Conservation (phyloP, 169 alveolate genomes). For the Cyclospora cayetanensis region DNA sequence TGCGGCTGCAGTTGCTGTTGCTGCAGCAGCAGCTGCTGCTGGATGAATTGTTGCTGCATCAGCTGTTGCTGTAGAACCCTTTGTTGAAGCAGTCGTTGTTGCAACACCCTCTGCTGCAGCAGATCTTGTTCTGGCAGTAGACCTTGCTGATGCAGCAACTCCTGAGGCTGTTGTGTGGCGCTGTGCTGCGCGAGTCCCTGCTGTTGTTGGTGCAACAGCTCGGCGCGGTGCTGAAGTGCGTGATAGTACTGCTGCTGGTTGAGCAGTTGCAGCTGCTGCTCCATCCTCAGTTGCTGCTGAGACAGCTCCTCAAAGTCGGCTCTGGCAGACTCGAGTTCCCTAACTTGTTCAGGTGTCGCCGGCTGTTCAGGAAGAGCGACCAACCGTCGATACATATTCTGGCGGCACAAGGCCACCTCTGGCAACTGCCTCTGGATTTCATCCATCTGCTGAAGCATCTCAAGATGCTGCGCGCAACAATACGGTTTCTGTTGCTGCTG, state of each 20-base stretch:
- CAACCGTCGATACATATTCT: not conserved
- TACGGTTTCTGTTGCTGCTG: conserved; percentile 22
- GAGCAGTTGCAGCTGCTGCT: conserved; percentile 11
- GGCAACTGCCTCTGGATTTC: conserved; percentile 3
- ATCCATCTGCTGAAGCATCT: conserved; percentile 18
- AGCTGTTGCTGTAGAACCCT: not conserved
- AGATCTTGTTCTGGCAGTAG: not conserved
- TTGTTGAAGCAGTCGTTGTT: conserved; percentile 22
- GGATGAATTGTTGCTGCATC: conserved; percentile 26
- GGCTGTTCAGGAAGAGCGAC: not conserved
- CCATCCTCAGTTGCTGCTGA: conserved; percentile 21
- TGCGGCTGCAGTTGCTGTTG: not conserved
- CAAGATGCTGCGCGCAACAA: conserved; percentile 16
- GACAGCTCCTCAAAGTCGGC: conserved; percentile 16
- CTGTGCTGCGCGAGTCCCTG: not conserved
- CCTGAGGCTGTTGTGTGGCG: not conserved
- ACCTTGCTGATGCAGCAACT: conserved; percentile 8
- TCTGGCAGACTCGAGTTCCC: not conserved
- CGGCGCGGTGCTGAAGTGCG: conserved; percentile 23
- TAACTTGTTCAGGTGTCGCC: not conserved
- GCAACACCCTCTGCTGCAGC: conserved; percentile 13
- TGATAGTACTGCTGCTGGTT: conserved; percentile 18
- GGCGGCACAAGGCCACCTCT: not conserved
- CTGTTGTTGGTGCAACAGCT: not conserved
- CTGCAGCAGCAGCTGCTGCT: conserved; percentile 25